phyloP scores from a whole-genome alignment of 495 filamentous ascomycete genomes.

The Podospora appendiculata region DNA sequence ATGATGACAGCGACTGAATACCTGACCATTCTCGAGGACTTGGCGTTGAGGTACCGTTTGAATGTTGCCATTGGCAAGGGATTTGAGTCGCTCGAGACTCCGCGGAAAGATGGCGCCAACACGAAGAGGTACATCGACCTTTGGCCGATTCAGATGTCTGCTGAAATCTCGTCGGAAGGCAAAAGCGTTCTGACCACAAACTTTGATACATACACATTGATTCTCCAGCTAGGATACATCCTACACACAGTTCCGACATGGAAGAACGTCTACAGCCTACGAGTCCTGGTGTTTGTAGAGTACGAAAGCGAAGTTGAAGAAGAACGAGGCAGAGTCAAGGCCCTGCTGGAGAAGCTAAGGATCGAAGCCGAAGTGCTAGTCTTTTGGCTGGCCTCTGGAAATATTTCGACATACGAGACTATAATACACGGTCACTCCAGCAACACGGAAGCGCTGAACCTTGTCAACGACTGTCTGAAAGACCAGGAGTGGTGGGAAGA shows the following conservation, averaged over 20 bases:
- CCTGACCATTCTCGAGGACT: conserved; percentile 76
- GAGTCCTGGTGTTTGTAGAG: conserved; percentile 81
- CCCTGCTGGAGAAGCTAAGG: conserved; percentile 69
- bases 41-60: conserved; percentile 67
- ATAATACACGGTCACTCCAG: conserved; percentile 60
- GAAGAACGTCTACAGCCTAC: conserved; percentile 67
- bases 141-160: conserved; percentile 82
- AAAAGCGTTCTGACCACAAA: conserved; percentile 78
- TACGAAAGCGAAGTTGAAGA: conserved; percentile 81
- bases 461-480: conserved; percentile 53
- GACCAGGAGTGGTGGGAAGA: conserved; percentile 81
- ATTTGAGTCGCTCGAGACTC: conserved; percentile 69
- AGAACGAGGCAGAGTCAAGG: conserved; percentile 64
- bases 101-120: conserved; percentile 45
- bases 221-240: conserved; percentile 80
- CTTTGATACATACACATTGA: conserved; percentile 87
- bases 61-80: conserved; percentile 84
- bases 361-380: conserved; percentile 75
- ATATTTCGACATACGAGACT: conserved; percentile 64
- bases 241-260: conserved; percentile 75
- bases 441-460: conserved; percentile 35
- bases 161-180: conserved; percentile 57
- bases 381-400: conserved; percentile 72
- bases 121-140: conserved; percentile 78
- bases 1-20: conserved; percentile 62